Base-by-base conservation (phyloP, 164 flowering plant species). In the Santalum album region DNA sequence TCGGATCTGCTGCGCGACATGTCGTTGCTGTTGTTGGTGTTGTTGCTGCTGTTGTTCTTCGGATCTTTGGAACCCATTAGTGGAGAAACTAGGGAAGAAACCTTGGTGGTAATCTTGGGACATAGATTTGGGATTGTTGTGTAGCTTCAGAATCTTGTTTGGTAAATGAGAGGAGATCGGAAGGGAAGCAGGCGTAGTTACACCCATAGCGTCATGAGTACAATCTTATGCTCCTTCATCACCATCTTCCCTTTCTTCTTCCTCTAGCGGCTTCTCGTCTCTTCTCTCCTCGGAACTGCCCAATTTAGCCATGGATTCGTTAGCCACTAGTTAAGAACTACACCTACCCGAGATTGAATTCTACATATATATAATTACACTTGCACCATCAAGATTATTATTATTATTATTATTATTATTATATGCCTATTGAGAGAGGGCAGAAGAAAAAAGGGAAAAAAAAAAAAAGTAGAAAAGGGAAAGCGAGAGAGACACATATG, bases 101-200 rank as follows among this genome's bases (percentile, higher is more conserved):
- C 77, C 77, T 45, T 78, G 84, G 25, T 73, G 82, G 58, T 75
- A 73, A 42, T 80, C 78, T 52, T 81, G 84, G 72, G 95, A 86
- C 97, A 86, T 89, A 72, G 89, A 78, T 71, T 56, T 53, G 12
- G 70, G 49, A 60, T 59, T 65, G 25, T 29, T 29, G 34, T 3
- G 34, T 9, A 29, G 34, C 9, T 32, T 32, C 36, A 7, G 36
- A 32, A 32, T 14, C 62, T 40, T 3, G 62, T 42, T 36, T 53
- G n/a, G n/a, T n/a, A n/a, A n/a, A n/a, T n/a, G 57, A 43, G 61
- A 32, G 54, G 65, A 43, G 46, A 57, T 51, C 56, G 63, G 49
- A 29, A 54, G 59, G 24, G 56, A 45, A 17, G 58, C 58, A 53
- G 70, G 55, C 48, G 68, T 67, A 55, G 76, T 81, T 76, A 78